Percentiles rank a stretch among this genome's conserved stretches.
Conservation (phyloP, 192 early-diverging fungal genomes). For the Backusella mclennaniae region DNA sequence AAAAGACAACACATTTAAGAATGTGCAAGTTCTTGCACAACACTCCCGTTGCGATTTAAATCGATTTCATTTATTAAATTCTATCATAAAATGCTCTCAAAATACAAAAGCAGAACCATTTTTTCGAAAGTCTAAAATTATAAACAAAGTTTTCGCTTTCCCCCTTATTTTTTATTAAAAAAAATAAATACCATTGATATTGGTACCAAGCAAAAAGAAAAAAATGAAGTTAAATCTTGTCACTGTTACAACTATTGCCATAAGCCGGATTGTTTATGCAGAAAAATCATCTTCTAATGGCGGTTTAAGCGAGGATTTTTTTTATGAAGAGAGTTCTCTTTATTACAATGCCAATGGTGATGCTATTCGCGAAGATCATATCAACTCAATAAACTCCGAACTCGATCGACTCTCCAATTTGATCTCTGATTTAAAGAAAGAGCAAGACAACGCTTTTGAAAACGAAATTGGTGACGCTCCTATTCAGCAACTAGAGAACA, state of each 20-base stretch:
- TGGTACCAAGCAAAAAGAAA: neutral
- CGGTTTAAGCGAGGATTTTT: neutral
- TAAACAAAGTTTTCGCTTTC: slow-evolving; percentile 82
- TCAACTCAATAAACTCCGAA: neutral
- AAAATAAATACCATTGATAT: neutral
- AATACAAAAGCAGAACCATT: slow-evolving; percentile 85
- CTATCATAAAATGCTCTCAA: slow-evolving; percentile 84
- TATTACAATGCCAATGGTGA: neutral
- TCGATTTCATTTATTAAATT: neutral
- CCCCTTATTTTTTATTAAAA: slow-evolving; percentile 49
- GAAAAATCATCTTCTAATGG: neutral
- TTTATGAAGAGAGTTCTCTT: neutral
- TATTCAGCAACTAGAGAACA: neutral
- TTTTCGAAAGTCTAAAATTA: slow-evolving; percentile 92
- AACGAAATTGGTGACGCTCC: neutral
- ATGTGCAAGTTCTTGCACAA: neutral
- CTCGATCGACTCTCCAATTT: neutral
- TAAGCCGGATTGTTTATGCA: neutral
- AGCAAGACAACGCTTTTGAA: neutral
- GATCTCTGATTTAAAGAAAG: neutral
- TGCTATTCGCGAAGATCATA: neutral
- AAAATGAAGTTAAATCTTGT: neutral
- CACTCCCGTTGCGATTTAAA: neutral
- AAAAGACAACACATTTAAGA: neutral
- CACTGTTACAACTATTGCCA: neutral